A percentile compares a stretch with the other conserved stretches of the same genome.
Conservation (phyloP, 2,329 filamentous ascomycete genomes). For the Huntiella bhutanensis region DNA sequence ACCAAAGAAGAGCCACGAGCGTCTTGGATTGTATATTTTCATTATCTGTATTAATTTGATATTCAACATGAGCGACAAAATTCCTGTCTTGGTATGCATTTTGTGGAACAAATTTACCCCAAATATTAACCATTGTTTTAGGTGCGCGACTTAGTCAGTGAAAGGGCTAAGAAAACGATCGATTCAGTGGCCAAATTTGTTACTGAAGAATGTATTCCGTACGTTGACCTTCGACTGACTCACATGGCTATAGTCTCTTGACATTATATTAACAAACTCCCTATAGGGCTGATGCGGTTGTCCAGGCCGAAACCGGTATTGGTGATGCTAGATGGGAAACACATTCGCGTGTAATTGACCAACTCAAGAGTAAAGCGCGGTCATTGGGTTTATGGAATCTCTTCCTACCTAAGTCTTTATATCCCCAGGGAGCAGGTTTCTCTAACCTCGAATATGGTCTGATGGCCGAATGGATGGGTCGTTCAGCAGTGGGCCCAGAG, state of each 20-base stretch:
- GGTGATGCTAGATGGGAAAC: conserved; percentile 60
- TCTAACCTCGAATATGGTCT: conserved; percentile 92
- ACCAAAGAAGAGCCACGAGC: too few species aligned
- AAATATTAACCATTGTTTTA: conserved; percentile 14
- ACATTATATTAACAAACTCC: conserved; percentile 7
- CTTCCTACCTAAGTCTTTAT: conserved; percentile 89
- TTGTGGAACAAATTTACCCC: background rate
- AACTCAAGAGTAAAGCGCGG: conserved; percentile 68
- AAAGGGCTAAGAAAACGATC: conserved; percentile 64
- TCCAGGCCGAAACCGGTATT: conserved; percentile 59
- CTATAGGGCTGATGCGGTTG: conserved; percentile 54
- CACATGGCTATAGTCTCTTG: background rate
- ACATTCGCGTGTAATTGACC: conserved; percentile 68
- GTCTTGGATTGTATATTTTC: too few species aligned
- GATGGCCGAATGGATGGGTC: conserved; percentile 92
- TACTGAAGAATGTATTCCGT: conserved; percentile 83
- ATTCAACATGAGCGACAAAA: conserved; percentile 9
- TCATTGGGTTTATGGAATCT: conserved; percentile 91
- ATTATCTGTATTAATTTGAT: background rate
- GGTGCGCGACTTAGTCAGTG: conserved; percentile 49
- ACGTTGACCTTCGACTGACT: conserved; percentile 16
- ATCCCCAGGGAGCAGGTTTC: conserved; percentile 86
- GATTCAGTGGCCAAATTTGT: conserved; percentile 90
- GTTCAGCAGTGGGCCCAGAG: conserved; percentile 65
- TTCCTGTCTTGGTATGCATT: conserved; percentile 7